Evolutionary conservation across 148 eudicot genomes (phyloP), one percentile per base, ranked within the genome.

Genomic region (Spergularia bocconei): DNA sequence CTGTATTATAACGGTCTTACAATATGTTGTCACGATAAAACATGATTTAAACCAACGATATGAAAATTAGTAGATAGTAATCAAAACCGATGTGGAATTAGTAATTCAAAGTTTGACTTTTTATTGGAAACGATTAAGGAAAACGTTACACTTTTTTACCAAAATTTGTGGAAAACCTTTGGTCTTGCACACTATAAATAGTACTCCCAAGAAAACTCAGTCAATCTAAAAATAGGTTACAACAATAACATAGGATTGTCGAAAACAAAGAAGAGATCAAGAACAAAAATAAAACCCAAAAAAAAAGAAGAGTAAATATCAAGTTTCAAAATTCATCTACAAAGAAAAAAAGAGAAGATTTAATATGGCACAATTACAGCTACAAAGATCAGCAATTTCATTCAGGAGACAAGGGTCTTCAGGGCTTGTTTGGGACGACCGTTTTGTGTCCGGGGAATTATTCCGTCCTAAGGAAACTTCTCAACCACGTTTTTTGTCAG

Each of bases 341-440:
- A 11, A 56, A 67, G 7, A 20, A 1, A 16, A 19, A 56, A 7
- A 75, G 38, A 52, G 7, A 64, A 58, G 39, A 20, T 11, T 16
- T 29, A 3, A 16, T 0, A 80, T 74, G 79, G 75, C 82, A 9
- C 82, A 80, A 21, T 55, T 72, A 69, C 70, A 74, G 47, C 60
- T 62, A 17, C 90, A 87, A 79, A 81, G 93, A 82, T 89, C 93
- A 47, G 70, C 82, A 10, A 52, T 76, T n/a, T 89, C 90, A 39
- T 89, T 89, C 77, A 33, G 93, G 23, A 75, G 93, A 12, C 93
- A 89, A 81, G 93, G 93, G 14, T 89, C 93, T 5, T 89, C 93
- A 0, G 93, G 93, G 7, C 74, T 78, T 2, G 86, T 89, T 25
- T 89, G 89, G 87, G 82, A 87, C 57, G 90, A 89, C 62, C 87